Conservation (phyloP, 202 grass and related monocot species). For the Digitaria exilis region DNA sequence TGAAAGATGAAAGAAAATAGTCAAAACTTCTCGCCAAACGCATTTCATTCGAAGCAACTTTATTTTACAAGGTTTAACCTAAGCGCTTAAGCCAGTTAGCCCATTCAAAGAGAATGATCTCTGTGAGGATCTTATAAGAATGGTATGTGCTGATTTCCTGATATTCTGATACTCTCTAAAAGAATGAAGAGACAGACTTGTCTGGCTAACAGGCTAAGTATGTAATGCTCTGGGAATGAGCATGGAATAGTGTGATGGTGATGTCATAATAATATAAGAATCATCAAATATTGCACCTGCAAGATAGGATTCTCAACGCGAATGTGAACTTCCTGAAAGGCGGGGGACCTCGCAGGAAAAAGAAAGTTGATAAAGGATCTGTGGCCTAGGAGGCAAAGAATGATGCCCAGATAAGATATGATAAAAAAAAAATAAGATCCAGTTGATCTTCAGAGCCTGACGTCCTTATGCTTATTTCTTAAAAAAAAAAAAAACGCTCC, state of each 20-base stretch:
- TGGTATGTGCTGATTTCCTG: conserved; percentile 6
- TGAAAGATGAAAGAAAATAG: background rate
- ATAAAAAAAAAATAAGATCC: conserved; percentile 53
- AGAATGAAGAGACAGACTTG: conserved; percentile 12
- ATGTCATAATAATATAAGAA: conserved; percentile 46
- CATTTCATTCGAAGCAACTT: background rate
- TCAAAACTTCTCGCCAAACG: conserved; percentile 16
- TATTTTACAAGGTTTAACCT: background rate
- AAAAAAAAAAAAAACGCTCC: background rate
- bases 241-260: conserved; percentile 23
- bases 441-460: conserved; percentile 16
- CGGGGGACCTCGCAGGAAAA: conserved; percentile 40
- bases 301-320: conserved; percentile 41
- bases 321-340: conserved; percentile 37
- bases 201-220: background rate
- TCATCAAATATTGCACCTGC: conserved; percentile 28
- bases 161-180: conserved; percentile 9
- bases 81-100: background rate
- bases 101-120: conserved; percentile 6
- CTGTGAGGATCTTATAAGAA: background rate
- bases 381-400: conserved; percentile 53
- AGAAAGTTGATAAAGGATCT: conserved; percentile 40
- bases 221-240: conserved; percentile 1
- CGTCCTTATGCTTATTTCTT: conserved; percentile 25
- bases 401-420: conserved; percentile 49